Evolutionary conservation across 2,329 filamentous ascomycete genomes (phyloP).

Genomic region (Hirsutella thompsonii): DNA sequence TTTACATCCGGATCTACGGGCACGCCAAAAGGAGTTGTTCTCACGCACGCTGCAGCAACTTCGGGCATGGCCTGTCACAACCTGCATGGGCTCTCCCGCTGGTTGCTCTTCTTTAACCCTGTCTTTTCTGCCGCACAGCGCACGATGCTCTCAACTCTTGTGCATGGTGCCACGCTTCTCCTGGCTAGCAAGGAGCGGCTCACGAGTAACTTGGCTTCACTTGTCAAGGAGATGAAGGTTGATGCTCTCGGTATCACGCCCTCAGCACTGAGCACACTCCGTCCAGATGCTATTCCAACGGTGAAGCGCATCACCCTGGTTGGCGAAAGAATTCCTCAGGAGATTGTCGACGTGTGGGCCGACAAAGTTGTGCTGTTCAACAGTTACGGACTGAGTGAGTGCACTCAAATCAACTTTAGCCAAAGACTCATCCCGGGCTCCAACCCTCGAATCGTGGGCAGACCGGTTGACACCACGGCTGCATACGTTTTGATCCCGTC

Average conservation of each 20-base stretch:
- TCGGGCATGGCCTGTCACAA: not conserved
- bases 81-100: slow-evolving; percentile 1
- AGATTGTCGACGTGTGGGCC: slow-evolving; percentile 5
- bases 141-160: slow-evolving; percentile 8
- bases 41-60: slow-evolving; percentile 6
- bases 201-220: slow-evolving; percentile 1
- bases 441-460: not conserved
- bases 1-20: slow-evolving; percentile 11
- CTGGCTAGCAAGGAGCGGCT: slow-evolving; percentile 7
- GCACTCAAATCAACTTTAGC: slow-evolving; percentile 8
- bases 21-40: slow-evolving; percentile 9
- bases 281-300: not conserved
- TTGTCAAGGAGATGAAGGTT: slow-evolving; percentile 6
- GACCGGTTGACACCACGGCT: slow-evolving; percentile 2
- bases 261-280: slow-evolving; percentile 5
- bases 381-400: slow-evolving; percentile 10
- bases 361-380: slow-evolving; percentile 1
- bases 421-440: not conserved
- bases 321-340: slow-evolving; percentile 6
- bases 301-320: slow-evolving; percentile 7
- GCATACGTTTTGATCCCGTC: slow-evolving; percentile 2
- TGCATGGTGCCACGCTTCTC: slow-evolving; percentile 3
- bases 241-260: slow-evolving; percentile 10
- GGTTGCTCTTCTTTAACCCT: slow-evolving; percentile 12
- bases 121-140: slow-evolving; percentile 11